These are phyloP conservation scores for Immersiporthe knoxdaviesiana DNA, from an alignment of 2,329 filamentous ascomycete genomes.

Conservation along the genomic window DNA sequence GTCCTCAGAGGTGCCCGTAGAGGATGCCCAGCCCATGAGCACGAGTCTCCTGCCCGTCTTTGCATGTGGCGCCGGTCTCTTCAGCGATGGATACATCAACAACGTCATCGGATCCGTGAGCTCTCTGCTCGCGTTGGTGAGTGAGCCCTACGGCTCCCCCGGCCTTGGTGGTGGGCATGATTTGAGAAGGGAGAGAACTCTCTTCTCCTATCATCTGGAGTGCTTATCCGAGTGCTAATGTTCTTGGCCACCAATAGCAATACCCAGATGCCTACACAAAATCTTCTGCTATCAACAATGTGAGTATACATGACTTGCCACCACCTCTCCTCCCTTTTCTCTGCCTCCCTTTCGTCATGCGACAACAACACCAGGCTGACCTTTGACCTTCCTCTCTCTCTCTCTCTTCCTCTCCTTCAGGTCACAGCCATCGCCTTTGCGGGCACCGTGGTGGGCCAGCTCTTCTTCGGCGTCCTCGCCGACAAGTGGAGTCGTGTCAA, in stretches of 20 bases:
- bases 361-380: neutral
- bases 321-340: neutral
- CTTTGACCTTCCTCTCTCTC: no score
- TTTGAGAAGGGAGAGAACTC: neutral
- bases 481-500: conserved; percentile 86
- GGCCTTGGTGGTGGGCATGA: neutral
- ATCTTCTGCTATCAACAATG: conserved; percentile 72
- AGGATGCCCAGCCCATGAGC: conserved; percentile 26
- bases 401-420: neutral
- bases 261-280: conserved; percentile 72
- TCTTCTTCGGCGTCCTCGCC: conserved; percentile 78
- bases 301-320: neutral
- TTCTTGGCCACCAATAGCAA: conserved; percentile 43
- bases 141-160: neutral
- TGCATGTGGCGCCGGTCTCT: conserved; percentile 86
- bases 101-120: conserved; percentile 54
- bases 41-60: conserved; percentile 66
- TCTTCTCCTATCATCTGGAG: neutral
- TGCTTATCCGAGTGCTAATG: neutral
- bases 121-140: conserved; percentile 6
- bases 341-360: no score
- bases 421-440: conserved; percentile 82
- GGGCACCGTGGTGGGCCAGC: conserved; percentile 81
- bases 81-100: conserved; percentile 91
- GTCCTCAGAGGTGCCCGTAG: conserved; percentile 15